Evolutionary conservation across 2,329 filamentous ascomycete species (phyloP), one percentile per base, ranked within the genome.

Genomic region (Botrytis galanthina): DNA sequence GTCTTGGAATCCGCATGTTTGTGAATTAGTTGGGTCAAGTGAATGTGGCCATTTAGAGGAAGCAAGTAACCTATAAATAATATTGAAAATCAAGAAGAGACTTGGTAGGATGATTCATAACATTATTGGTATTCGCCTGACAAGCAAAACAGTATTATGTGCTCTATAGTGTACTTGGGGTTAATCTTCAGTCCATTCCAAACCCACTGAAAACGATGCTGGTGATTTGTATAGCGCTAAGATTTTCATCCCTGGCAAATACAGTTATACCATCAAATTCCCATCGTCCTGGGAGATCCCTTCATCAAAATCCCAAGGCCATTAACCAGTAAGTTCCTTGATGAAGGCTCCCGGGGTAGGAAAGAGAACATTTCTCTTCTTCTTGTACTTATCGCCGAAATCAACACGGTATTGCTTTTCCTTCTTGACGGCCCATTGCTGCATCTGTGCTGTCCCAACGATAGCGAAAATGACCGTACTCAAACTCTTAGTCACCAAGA

Each of bases 321-420:
- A 48, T 72, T 60, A 75, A 68, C 73, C 64, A 54, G 70, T 66
- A 48, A 75, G 71, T 35, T 74, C 66, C 74, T 75, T 75, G 26
- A 75, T 32, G 29, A 77, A 66, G 7, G 73, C 75, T 6, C 75
- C 72, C 8, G 73, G 74, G 32, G 75, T 73, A 61, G 74, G 96
- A 94, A 74, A 98, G 83, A 84, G 97, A 92, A 74, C 90, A 81
- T 87, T 95, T 80, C 89, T 89, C 93, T 99, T 98, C 86, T 92
- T 95, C 91, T 95, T 95, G 85, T 99, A 99, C 84, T 91, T 93
- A 82, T 95, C 92, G 59, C 93, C 93, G 83, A 98, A 97, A 82
- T 97, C 93, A 83, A 92, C 92, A 79, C 96, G 90, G 82, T 98
- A 96, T 73, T 93, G 90, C 81, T 86, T 89, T 87, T 99, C 96